These are phyloP conservation scores for Globisporangium polare DNA, from an alignment of 352 stramenopile species.

Conservation along the genomic window DNA sequence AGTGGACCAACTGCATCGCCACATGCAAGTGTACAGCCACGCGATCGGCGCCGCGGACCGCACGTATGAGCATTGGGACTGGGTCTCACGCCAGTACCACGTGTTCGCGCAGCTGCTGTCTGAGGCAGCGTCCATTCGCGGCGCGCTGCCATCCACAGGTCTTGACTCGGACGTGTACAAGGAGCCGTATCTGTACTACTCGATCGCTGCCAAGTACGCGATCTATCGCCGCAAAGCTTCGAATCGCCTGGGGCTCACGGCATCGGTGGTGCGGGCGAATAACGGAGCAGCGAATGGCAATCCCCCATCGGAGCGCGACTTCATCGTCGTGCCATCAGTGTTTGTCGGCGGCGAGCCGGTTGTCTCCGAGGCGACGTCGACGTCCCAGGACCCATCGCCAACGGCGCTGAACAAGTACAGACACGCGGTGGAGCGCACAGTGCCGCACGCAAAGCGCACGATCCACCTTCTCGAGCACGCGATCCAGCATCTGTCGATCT, in stretches of 20 bases:
- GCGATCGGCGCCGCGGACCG: conserved; percentile 53
- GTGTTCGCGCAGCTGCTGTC: conserved; percentile 82
- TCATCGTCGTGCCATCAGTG: conserved; percentile 66
- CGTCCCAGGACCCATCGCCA: conserved; percentile 40
- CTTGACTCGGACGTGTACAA: conserved; percentile 84
- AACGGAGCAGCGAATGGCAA: conserved; percentile 14
- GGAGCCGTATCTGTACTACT: conserved; percentile 85
- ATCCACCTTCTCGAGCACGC: conserved; percentile 78
- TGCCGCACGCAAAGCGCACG: conserved; percentile 63
- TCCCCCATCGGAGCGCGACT: conserved; percentile 39
- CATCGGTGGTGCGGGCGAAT: neutral
- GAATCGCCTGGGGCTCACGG: conserved; percentile 43
- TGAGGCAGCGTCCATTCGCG: conserved; percentile 67
- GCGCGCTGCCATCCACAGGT: conserved; percentile 41
- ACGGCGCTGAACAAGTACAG: conserved; percentile 63
- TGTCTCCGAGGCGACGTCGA: conserved; percentile 39
- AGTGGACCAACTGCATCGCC: conserved; percentile 78
- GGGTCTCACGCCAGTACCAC: conserved; percentile 83
- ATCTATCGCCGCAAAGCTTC: conserved; percentile 70
- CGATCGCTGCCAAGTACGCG: conserved; percentile 80
- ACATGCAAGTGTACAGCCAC: conserved; percentile 64
- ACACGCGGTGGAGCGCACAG: conserved; percentile 49
- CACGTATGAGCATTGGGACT: conserved; percentile 81
- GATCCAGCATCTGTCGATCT: conserved; percentile 68
- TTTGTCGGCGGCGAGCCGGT: conserved; percentile 70